Base-by-base conservation (phyloP, 225 moss, liverwort and hornwort genomes). In the Marchantia paleacea region DNA sequence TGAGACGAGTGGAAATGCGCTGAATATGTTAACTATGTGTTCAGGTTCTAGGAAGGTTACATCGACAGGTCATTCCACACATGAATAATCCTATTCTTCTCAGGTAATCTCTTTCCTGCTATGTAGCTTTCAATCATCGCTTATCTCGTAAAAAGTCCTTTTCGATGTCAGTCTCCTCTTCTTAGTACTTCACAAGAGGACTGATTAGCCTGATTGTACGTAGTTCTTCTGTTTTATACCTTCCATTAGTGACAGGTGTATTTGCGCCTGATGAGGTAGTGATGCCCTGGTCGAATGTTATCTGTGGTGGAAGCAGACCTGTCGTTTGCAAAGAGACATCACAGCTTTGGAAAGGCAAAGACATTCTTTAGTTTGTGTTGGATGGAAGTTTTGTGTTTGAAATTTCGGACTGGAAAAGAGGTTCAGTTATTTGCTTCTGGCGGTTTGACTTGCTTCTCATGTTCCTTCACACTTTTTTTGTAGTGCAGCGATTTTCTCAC, bases 401-500 rank as follows among this genome's bases (percentile, higher is more conserved):
- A 66, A 66, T 29, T 12, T 66, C 29, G 13, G 25, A 14, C 29
- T 72, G 50, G 10, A n/a, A 50, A 22, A 16, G 24, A 75, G 26
- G 10, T 3, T 24, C 16, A 12, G 72, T 2, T 20, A 22, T 9
- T 1, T 19, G 51, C 24, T 72, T 72, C 51, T 11, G 10, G 51
- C 24, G 14, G 15, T 22, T 50, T 51, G 51, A 24, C n/a, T 52
- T 14, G 48, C 74, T 15, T 8, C 52, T 55, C 26, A 54, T 26
- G 1, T 55, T 29, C 28, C 5, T 50, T 2, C 52, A 28, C 20
- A 63, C 22, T 13, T 70, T 79, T 70, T 78, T 62, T 75, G 75
- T 72, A 51, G 57, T 87, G 78, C 90, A 99, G 99, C 82, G 99
- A 95, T 84, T 99, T 99, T 80, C 87, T 99, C 81, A 99, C 95